Evolutionary conservation across 2,329 filamentous ascomycete genomes (phyloP), one percentile per base, ranked within the genome.

Genomic region (Trichoderma simmonsii): DNA sequence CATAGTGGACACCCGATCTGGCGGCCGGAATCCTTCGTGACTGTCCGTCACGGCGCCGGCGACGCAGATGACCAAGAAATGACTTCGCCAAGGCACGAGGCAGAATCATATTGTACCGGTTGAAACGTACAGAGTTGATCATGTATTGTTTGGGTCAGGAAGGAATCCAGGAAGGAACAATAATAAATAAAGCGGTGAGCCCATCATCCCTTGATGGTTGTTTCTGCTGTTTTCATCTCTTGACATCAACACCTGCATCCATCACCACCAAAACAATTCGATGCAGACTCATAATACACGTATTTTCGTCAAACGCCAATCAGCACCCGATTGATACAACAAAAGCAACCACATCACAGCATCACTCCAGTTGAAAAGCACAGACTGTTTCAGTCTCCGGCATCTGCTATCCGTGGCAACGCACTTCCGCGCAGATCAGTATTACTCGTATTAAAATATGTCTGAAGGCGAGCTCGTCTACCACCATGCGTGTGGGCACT

Each of bases 401-500:
- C 48, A 54, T 24, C n/a, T 14, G 48, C n/a, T 34, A 70, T 43
- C 68, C 68, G 68, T 69, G 66, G 39, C 56, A 69, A 7, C 32
- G 5, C n/a, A 24, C 30, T 36, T 64, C 51, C 61, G 61, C 15
- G 57, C 66, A 71, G 66, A 70, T 70, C 68, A 34, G 14, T 21
- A 32, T n/a, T 43, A 43, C 39, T 43, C 39, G 39, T 51, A 51
- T n/a, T 21, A 30, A 30, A 59, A n/a, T 11, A 71, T 71, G 68
- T 11, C 56, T 24, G 60, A 71, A 61, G 39, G 39, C 43, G 43
- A 51, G 43, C 77, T 80, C 39, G 75, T 79, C 21, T 80, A 80
- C 63, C 77, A 77, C 76, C 62, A 81, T 69, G 39, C 39, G 39
- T 43, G 39, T 43, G 79, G 78, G 14, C 79, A 77, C 70, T 81